phyloP scores from a whole-genome alignment of 2,329 filamentous ascomycete species.

The Diaporthe sp. region DNA sequence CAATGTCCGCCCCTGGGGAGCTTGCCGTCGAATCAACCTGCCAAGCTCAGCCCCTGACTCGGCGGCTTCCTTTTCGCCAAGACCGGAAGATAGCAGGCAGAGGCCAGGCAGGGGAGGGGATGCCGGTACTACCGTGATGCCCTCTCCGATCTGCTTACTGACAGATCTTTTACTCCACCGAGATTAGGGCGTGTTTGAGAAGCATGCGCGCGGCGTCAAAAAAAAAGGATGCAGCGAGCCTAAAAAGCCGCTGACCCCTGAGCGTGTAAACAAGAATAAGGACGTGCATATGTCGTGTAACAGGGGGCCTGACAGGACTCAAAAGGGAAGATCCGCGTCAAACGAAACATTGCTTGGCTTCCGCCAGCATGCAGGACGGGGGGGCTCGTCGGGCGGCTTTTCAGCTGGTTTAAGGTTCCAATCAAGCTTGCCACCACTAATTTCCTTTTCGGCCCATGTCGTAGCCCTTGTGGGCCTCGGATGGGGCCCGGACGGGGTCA shows the following conservation, averaged over 20 bases:
- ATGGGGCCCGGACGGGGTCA: conserved; percentile 1
- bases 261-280: conserved; percentile 4
- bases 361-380: conserved; percentile 6
- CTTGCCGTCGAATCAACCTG: conserved; percentile 20
- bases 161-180: conserved; percentile 25
- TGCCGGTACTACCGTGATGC: conserved; percentile 25
- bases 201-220: conserved; percentile 8
- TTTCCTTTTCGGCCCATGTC: conserved; percentile 21
- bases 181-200: conserved; percentile 19
- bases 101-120: background rate
- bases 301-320: conserved; percentile 1
- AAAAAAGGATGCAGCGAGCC: conserved; percentile 24
- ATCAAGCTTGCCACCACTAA: conserved; percentile 32
- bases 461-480: conserved; percentile 11
- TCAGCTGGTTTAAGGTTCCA: conserved; percentile 28
- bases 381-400: conserved; percentile 2
- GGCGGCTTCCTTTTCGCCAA: conserved; percentile 28
- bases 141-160: conserved; percentile 18
- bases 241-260: background rate
- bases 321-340: conserved; percentile 20
- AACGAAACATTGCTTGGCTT: conserved; percentile 30
- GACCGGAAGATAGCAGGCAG: background rate
- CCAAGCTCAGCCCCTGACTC: conserved; percentile 25
- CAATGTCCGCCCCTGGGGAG: conserved; percentile 25
- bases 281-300: conserved; percentile 12